Evolutionary conservation across 441 rosid species (phyloP).

Genomic region (Syzygium syzygioides): DNA sequence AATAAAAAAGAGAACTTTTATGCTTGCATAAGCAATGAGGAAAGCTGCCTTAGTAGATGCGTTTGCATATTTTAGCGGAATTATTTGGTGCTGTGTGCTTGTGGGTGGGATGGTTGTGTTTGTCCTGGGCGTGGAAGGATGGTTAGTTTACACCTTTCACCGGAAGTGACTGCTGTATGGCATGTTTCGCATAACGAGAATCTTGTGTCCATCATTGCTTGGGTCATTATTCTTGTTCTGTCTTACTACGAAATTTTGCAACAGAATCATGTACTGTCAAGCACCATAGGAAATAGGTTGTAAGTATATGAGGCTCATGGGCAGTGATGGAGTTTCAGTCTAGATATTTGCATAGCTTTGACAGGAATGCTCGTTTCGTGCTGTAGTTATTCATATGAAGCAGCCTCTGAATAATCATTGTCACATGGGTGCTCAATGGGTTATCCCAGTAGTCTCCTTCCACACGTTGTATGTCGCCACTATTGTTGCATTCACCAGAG

Average conservation of each 20-base stretch:
- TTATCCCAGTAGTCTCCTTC: slow-evolving; percentile 46
- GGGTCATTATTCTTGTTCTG: neutral
- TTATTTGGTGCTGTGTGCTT: neutral
- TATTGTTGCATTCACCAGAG: slow-evolving; percentile 54
- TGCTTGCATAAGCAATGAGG: neutral
- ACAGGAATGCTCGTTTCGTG: slow-evolving; percentile 12
- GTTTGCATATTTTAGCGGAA: neutral
- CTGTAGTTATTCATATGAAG: slow-evolving; percentile 54
- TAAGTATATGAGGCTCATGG: neutral
- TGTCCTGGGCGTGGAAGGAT: neutral
- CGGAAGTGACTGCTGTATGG: neutral
- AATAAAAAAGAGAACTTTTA: neutral
- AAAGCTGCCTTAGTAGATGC: neutral
- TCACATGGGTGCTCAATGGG: slow-evolving; percentile 53
- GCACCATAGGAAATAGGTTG: neutral
- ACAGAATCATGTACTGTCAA: neutral
- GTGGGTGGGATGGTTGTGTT: neutral
- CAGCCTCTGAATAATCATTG: slow-evolving; percentile 56
- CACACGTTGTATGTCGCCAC: slow-evolving; percentile 51
- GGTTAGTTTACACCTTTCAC: neutral
- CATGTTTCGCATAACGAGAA: neutral
- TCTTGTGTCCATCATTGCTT: neutral
- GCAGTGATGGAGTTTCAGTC: neutral
- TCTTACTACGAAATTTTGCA: neutral
- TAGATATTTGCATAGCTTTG: slow-evolving; percentile 3